Evolutionary conservation across 164 flowering plant genomes (phyloP).

Genomic region (Magnolia changhungtana): DNA sequence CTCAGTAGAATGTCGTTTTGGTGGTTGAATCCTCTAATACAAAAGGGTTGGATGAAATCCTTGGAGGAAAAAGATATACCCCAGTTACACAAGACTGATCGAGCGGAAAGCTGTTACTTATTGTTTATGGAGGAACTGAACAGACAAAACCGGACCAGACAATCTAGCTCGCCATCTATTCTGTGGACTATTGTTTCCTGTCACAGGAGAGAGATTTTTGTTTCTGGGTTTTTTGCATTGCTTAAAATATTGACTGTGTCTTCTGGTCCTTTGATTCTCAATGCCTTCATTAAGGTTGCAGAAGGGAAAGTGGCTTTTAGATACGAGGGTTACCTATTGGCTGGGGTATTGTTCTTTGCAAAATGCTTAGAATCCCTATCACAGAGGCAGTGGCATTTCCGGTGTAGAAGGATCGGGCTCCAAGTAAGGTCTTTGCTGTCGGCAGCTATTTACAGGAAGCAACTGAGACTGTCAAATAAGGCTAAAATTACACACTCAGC

Average conservation of each 20-base stretch:
- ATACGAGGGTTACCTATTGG: slow-evolving; percentile 51
- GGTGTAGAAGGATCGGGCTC: slow-evolving; percentile 49
- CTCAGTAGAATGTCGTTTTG: slow-evolving; percentile 48
- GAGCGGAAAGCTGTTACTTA: slow-evolving; percentile 44
- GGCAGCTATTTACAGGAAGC: slow-evolving; percentile 65
- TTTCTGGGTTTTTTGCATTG: slow-evolving; percentile 60
- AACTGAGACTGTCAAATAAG: slow-evolving; percentile 48
- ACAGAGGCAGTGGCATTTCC: slow-evolving; percentile 65
- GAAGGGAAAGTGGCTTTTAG: slow-evolving; percentile 42
- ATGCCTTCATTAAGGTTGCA: slow-evolving; percentile 59
- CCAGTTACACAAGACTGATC: slow-evolving; percentile 34
- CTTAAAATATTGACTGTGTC: slow-evolving; percentile 44
- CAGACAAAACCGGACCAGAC: slow-evolving; percentile 20
- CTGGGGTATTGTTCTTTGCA: slow-evolving; percentile 33
- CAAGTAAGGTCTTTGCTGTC: slow-evolving; percentile 53
- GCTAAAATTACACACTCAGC: slow-evolving; percentile 46
- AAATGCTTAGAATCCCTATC: slow-evolving; percentile 60
- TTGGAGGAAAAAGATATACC: slow-evolving; percentile 55
- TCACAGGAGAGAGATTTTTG: slow-evolving; percentile 40
- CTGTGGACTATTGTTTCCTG: slow-evolving; percentile 35
- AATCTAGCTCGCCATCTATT: slow-evolving; percentile 29
- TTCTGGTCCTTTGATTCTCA: slow-evolving; percentile 53
- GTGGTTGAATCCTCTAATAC: slow-evolving; percentile 70
- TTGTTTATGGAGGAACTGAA: slow-evolving; percentile 31
- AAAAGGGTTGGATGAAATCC: slow-evolving; percentile 41